Conservation (phyloP, 305 asterid species). For the Fraxinus sp. region DNA sequence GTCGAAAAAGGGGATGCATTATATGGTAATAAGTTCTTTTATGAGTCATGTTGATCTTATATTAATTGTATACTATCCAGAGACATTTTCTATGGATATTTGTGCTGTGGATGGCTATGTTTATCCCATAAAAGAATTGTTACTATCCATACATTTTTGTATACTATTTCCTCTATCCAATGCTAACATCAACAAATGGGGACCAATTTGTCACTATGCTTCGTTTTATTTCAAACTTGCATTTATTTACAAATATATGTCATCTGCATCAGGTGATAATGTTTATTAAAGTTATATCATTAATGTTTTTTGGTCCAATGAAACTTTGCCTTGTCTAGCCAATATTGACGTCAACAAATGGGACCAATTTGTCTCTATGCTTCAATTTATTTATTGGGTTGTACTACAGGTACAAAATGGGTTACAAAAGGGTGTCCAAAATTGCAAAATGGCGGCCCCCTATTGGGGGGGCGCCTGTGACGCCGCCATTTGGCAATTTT, state of each 20-base stretch:
- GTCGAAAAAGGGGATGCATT: constrained; percentile 48
- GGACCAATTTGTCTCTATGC: constrained; percentile 38
- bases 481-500: too few relatives aligned
- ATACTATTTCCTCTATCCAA: constrained; percentile 17
- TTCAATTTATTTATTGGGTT: background rate
- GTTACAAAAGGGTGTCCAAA: too few relatives aligned
- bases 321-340: constrained; percentile 13
- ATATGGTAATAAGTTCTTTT: constrained; percentile 25
- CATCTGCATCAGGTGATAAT: background rate
- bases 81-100: background rate
- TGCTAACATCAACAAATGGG: constrained; percentile 33
- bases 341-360: constrained; percentile 23
- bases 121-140: background rate
- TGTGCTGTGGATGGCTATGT: background rate
- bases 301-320: background rate
- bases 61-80: background rate
- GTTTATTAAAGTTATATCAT: too few relatives aligned
- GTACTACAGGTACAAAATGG: too few relatives aligned
- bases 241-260: constrained; percentile 8
- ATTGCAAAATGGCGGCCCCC: too few relatives aligned
- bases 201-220: constrained; percentile 35
- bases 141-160: background rate
- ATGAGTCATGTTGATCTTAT: background rate
- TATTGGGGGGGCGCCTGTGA: too few relatives aligned
- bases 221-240: constrained; percentile 1